phyloP scores from a whole-genome alignment of 163 green algal genomes.

The Chlamydomonas reinhardtii region DNA sequence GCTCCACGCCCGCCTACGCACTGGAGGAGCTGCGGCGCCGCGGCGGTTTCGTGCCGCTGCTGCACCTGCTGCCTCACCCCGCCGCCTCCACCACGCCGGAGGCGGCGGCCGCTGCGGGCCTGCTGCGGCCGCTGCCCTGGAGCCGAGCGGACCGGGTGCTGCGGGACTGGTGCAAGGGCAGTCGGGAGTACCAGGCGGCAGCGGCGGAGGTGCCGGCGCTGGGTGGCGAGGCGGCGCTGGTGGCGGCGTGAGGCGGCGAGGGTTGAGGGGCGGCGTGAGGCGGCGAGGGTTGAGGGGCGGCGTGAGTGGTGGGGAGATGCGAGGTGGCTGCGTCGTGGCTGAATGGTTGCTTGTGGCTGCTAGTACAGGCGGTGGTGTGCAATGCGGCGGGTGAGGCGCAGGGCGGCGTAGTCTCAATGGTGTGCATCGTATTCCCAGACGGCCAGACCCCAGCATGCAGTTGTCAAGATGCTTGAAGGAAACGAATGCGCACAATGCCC shows the following conservation, averaged over 20 bases:
- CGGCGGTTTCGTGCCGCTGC: slow-evolving; percentile 56
- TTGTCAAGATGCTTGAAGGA: no score
- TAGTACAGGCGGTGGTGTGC: no score
- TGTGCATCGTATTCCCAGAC: no score
- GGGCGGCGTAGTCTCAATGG: no score
- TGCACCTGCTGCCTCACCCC: slow-evolving; percentile 59
- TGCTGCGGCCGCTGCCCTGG: slow-evolving; percentile 53
- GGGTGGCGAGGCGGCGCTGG: not conserved
- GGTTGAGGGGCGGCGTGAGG: no score
- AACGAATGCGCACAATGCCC: no score
- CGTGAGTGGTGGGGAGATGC: no score
- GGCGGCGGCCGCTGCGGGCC: slow-evolving; percentile 29
- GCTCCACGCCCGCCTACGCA: slow-evolving; percentile 39
- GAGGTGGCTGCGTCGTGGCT: no score
- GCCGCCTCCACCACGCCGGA: not conserved
- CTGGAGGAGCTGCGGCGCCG: slow-evolving; percentile 48
- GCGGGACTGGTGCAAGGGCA: slow-evolving; percentile 23
- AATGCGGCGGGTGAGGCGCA: no score
- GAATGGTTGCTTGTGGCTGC: no score
- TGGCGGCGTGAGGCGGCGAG: not conserved
- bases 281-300: no score
- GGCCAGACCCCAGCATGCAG: no score
- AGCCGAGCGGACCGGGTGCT: slow-evolving; percentile 36
- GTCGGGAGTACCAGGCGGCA: slow-evolving; percentile 18
- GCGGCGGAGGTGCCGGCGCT: slow-evolving; percentile 32